These are phyloP conservation scores for Elsinoe australis DNA, from an alignment of 2,329 filamentous ascomycete genomes.

Conservation along the genomic window DNA sequence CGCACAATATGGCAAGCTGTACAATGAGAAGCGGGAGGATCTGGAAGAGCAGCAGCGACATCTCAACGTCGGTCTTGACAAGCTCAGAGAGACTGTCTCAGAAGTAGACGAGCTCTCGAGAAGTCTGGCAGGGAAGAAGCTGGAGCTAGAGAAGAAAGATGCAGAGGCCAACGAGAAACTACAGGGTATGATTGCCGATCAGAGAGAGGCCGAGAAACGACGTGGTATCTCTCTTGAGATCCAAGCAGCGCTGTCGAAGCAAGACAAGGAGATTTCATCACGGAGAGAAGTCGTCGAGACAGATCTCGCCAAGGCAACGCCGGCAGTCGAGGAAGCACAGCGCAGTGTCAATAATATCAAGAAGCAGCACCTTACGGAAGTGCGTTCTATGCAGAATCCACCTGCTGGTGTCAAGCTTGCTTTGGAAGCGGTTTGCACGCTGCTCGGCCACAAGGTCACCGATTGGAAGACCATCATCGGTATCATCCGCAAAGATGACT, in stretches of 20 bases:
- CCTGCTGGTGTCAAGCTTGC: constrained; percentile 85
- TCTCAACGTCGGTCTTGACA: constrained; percentile 95
- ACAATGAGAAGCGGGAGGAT: constrained; percentile 97
- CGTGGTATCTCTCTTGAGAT: constrained; percentile 84
- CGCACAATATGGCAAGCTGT: constrained; percentile 91
- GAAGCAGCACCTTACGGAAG: constrained; percentile 91
- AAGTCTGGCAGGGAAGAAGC: constrained; percentile 90
- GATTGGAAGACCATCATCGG: constrained; percentile 89
- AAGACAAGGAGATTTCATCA: constrained; percentile 77
- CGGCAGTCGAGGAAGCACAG: constrained; percentile 85
- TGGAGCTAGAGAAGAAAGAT: constrained; percentile 86
- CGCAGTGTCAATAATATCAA: constrained; percentile 99
- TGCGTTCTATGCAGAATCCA: constrained; percentile 91
- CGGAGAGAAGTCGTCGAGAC: constrained; percentile 76
- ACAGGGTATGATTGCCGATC: constrained; percentile 93
- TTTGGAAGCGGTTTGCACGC: constrained; percentile 89
- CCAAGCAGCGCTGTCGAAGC: constrained; percentile 75
- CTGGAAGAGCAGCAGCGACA: constrained; percentile 97
- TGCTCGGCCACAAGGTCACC: constrained; percentile 81
- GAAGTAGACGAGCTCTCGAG: constrained; percentile 89
- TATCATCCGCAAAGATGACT: constrained; percentile 86
- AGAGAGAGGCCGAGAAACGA: constrained; percentile 85
- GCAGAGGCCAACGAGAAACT: constrained; percentile 95
- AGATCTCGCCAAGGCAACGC: constrained; percentile 85
- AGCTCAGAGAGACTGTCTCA: constrained; percentile 90